These are phyloP conservation scores for Lodderomyces jiufengensis DNA, from an alignment of 1,139 yeast genomes.

Conservation along the genomic window DNA sequence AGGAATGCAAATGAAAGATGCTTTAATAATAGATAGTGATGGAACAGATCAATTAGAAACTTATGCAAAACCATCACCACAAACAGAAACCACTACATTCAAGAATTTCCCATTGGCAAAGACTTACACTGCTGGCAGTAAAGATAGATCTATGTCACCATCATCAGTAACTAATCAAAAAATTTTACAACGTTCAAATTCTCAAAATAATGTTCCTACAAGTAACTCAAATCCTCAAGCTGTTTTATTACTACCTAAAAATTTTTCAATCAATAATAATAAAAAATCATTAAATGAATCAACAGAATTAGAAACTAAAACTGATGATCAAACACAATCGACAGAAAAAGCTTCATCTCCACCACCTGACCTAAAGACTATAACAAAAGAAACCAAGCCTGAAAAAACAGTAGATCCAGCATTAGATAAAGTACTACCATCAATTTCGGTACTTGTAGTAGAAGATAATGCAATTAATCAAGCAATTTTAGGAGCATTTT, in stretches of 20 bases:
- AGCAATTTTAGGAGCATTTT: conserved; percentile 87
- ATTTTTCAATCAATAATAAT: conserved; percentile 29
- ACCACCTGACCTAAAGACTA: conserved; percentile 1
- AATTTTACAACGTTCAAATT: conserved; percentile 25
- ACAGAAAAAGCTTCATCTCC: conserved; percentile 4
- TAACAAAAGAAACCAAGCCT: background rate
- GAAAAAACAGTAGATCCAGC: conserved; percentile 19
- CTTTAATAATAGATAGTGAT: conserved; percentile 50
- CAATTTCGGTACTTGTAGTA: conserved; percentile 85
- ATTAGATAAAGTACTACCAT: conserved; percentile 59
- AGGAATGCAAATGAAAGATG: conserved; percentile 69
- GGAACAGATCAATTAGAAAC: background rate
- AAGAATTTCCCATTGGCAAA: conserved; percentile 1
- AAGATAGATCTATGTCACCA: conserved; percentile 36
- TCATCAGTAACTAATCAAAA: conserved; percentile 8
- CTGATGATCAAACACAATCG: background rate
- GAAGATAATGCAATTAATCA: conserved; percentile 96
- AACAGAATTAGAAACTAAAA: background rate
- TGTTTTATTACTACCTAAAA: conserved; percentile 43
- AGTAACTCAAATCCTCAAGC: conserved; percentile 23
- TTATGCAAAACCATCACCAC: background rate
- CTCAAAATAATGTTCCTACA: conserved; percentile 30
- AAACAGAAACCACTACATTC: conserved; percentile 18
- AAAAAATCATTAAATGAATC: background rate
- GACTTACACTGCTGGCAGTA: conserved; percentile 10